Evolutionary conservation across 2,329 filamentous ascomycete species (phyloP), one percentile per base, ranked within the genome.

Genomic region (Trichoderma pleuroti): DNA sequence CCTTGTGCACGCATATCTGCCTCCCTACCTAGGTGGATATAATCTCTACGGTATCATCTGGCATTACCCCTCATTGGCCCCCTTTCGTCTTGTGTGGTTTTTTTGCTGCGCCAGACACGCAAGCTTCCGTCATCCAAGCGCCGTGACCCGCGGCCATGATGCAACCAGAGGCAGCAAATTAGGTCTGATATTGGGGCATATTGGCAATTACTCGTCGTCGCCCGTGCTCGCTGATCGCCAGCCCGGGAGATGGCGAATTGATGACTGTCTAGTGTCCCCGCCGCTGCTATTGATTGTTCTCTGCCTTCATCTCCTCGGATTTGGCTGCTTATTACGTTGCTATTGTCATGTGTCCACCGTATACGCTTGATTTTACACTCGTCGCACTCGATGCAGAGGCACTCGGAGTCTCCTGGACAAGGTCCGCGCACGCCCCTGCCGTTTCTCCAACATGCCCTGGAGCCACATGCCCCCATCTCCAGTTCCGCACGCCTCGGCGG

Each of bases 401-500:
- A 62, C 34, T 16, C 59, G 32, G 63, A 34, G 54, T 56, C 34
- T 66, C 63, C 49, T 39, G 18, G 63, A 21, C 18, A n/a, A 54
- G n/a, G 30, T 26, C 56, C 52, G 18, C 68, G 30, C 60, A 70
- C 60, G 46, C 60, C 60, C 60, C 60, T 64, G 24, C 30, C 32
- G 52, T 52, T 60, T 49, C 65, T 57, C 68, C 68, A 64, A 18
- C 30, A 30, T 59, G 32, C 34, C 49, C 60, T 52, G 3, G n/a
- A 52, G 46, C 46, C 1, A 39, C 36, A 39, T 39, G 36, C 36
- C 36, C 36, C 36, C 68, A 52, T 28, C 59, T 42, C 59, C 12
- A 66, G 63, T 36, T 36, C 30, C 24, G 34, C 42, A 61, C 65
- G 65, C 71, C 72, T 73, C 72, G 75, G 77, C 77, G 76, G 75